These are phyloP conservation scores for Chenopodium berlandieri DNA, from an alignment of 148 eudicot genomes.

Conservation along the genomic window DNA sequence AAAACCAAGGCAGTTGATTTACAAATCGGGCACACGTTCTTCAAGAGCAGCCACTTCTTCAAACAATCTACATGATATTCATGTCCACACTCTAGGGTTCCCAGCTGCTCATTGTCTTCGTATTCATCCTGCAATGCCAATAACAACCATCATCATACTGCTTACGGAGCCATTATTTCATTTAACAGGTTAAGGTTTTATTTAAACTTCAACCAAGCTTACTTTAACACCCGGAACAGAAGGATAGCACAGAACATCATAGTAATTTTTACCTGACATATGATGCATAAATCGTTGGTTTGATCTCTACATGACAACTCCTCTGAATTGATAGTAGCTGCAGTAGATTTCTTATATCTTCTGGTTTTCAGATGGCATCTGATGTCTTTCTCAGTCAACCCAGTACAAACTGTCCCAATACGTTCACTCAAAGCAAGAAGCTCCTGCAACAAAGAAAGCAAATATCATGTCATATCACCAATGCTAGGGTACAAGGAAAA, in stretches of 20 bases:
- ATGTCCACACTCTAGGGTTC: slow-evolving; percentile 69
- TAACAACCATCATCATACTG: slow-evolving; percentile 1
- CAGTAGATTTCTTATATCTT: slow-evolving; percentile 32
- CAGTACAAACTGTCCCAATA: slow-evolving; percentile 78
- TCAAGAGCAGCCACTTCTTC: slow-evolving; percentile 71
- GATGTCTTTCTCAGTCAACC: slow-evolving; percentile 68
- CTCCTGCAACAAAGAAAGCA: slow-evolving; percentile 52
- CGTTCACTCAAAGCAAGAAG: slow-evolving; percentile 95
- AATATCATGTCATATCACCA: neutral
- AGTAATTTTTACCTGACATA: slow-evolving; percentile 71
- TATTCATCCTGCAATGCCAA: slow-evolving; percentile 70
- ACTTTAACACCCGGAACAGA: neutral
- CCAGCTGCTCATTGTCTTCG: slow-evolving; percentile 53
- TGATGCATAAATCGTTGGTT: slow-evolving; percentile 63
- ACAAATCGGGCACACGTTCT: slow-evolving; percentile 87
- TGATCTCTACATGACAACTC: slow-evolving; percentile 48
- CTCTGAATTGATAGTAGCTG: slow-evolving; percentile 43
- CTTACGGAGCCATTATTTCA: neutral
- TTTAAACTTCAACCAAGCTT: neutral
- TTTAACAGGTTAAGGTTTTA: neutral
- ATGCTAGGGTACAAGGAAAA: neutral
- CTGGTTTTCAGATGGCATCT: slow-evolving; percentile 53
- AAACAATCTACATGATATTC: slow-evolving; percentile 81
- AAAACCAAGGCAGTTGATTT: slow-evolving; percentile 58
- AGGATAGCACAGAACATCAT: neutral